Evolutionary conservation across 139 green algal genomes (phyloP), one percentile per base, ranked within the genome.

Genomic region (Chlamydomonas eustigma): DNA sequence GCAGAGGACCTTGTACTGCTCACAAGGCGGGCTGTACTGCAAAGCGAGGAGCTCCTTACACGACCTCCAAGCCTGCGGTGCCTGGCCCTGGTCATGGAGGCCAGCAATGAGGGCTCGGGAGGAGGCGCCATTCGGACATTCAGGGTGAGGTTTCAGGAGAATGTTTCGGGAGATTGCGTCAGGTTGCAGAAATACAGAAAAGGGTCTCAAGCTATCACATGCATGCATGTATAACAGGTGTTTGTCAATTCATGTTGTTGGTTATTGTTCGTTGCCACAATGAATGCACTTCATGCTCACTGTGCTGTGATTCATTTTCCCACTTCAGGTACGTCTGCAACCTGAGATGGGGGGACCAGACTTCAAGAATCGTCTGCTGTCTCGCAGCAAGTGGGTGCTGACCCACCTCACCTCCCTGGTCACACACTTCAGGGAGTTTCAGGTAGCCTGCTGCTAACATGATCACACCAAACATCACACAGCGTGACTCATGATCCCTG

Each of bases 371-470:
- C 6, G 22, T 6, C n/a, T 73, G 28, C 18, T 73, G 6, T 37
- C 51, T 1, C 50, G 52, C 37, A 51, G 6, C 51, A 22, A 68
- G 34, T 80, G 81, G 76, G 51, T 52, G 37, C 2, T 83, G 28
- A 78, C 67, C 30, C 2, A 68, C 2, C 39, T 94, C 2, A 79
- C 83, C 32, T 89, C 82, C 38, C 85, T 90, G 51, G 84, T 87
- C 3, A 81, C 88, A 1, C 84, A 91, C 80, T 77, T 90, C n/a
- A 80, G 90, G 28, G 85, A 94, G 76, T 85, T 93, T 63, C 66
- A 73, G 66, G 66, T 73, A 12, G 44, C 25, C 8, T 30, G 58
- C 12, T n/a, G n/a, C n/a, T n/a, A n/a, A n/a, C n/a, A n/a, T n/a
- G n/a, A n/a, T n/a, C n/a, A n/a, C n/a, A n/a, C n/a, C n/a, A n/a